These are phyloP conservation scores for Hanseniaspora lindneri DNA, from an alignment of 805 yeast genomes.

Conservation along the genomic window DNA sequence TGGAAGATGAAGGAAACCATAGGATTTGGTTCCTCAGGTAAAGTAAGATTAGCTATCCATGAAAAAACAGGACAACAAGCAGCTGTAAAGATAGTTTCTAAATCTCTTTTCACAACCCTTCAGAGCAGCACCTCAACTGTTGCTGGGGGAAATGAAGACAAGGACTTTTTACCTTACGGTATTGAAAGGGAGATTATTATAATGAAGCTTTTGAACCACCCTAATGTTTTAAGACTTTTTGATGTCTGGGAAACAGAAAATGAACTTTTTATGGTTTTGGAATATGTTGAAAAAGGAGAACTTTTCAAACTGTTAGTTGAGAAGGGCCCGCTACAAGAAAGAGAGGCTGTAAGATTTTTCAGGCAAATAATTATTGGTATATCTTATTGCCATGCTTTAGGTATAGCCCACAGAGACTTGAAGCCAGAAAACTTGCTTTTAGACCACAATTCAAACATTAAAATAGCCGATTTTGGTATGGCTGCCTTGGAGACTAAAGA, in stretches of 20 bases:
- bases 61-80: conserved; percentile 76
- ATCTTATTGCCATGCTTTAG: conserved; percentile 71
- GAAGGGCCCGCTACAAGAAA: conserved; percentile 76
- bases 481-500: conserved; percentile 86
- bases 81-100: conserved; percentile 93
- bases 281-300: conserved; percentile 96
- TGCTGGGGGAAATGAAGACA: conserved; percentile 34
- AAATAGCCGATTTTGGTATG: conserved; percentile 98
- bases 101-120: conserved; percentile 45
- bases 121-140: conserved; percentile 25
- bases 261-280: conserved; percentile 74
- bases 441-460: conserved; percentile 77
- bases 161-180: conserved; percentile 63
- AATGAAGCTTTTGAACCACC: conserved; percentile 69
- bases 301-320: conserved; percentile 83
- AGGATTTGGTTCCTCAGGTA: conserved; percentile 94
- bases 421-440: conserved; percentile 70
- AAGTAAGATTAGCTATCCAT: conserved; percentile 86
- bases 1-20: conserved; percentile 93
- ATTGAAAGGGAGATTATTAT: conserved; percentile 76
- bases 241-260: conserved; percentile 84
- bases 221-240: conserved; percentile 63
- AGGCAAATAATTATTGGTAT: conserved; percentile 76
- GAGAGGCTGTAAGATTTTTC: conserved; percentile 82
- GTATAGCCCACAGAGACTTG: conserved; percentile 78